Evolutionary conservation across 2,329 filamentous ascomycete species (phyloP), one percentile per base, ranked within the genome.

Genomic region (Rutstroemia sydowiana): DNA sequence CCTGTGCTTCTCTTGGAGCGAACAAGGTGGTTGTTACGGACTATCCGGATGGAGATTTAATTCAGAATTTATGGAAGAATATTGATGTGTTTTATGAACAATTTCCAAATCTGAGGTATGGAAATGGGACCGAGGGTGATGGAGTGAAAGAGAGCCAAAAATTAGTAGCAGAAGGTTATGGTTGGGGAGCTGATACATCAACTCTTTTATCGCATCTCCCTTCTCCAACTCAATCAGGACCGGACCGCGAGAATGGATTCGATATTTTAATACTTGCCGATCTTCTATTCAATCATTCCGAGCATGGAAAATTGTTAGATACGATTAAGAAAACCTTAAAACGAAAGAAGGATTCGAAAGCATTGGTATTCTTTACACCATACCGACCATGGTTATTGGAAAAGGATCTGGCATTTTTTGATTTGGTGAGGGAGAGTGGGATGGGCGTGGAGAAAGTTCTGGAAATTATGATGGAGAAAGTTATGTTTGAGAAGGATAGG

Each of bases 311-410:
- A 63, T 75, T 96, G 55, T 74, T 95, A 58, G 76, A 78, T 58
- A 89, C 85, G 3, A 79, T 96, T 55, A 73, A 78, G 62, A 66
- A 77, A 63, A 87, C 85, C 14, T 69, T 96, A 62, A 78, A 76
- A 60, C 74, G 71, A 55, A 50, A 14, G 1, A 30, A 42, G 13
- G 55, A 58, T 10, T 55, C 63, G 1, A 62, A 59, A 43, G 89
- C 90, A 2, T 79, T 91, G 61, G 90, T 96, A 7, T 95, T 96
- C 68, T 97, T 96, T 72, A 95, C 91, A 0, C 91, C 88, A 18
- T 95, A 97, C 70, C 77, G 93, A 57, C 91, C 92, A 1, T 96
- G 91, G 91, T 73, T 96, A 64, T 75, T 87, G 62, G 78, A 90
- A 57, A 87, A 89, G 68, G 93, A 95, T 63, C 74, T 95, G 66